These are phyloP conservation scores for Amaranthus cruentus DNA, from an alignment of 148 eudicot species.

Conservation along the genomic window DNA sequence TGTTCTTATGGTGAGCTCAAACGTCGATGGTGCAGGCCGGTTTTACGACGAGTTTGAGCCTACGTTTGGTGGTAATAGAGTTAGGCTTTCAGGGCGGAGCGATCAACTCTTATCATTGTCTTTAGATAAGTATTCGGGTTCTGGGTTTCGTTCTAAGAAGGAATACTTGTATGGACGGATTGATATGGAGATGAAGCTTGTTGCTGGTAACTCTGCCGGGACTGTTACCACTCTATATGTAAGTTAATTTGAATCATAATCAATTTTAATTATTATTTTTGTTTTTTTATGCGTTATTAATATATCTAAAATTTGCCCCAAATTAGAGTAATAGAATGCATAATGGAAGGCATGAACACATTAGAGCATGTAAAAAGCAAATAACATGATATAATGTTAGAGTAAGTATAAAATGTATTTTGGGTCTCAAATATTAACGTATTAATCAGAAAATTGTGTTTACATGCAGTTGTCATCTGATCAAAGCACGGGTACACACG, in stretches of 20 bases:
- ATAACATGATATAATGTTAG: too few species aligned
- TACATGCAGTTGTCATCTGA: conserved; percentile 44
- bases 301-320: too few species aligned
- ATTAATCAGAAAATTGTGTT: not conserved
- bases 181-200: conserved; percentile 45
- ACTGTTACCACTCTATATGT: conserved; percentile 48
- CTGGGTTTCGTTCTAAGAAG: conserved; percentile 38
- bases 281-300: too few species aligned
- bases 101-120: conserved; percentile 37
- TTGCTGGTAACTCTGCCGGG: conserved; percentile 48
- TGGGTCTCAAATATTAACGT: too few species aligned
- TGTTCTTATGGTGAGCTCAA: conserved; percentile 11
- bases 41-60: conserved; percentile 38
- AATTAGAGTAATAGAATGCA: too few species aligned
- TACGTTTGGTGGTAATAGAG: conserved; percentile 39
- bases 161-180: conserved; percentile 42
- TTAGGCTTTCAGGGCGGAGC: conserved; percentile 18
- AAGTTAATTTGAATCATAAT: not conserved
- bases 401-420: too few species aligned
- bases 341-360: too few species aligned
- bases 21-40: conserved; percentile 24
- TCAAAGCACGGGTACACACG: conserved; percentile 33
- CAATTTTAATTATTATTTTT: not conserved
- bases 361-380: too few species aligned
- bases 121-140: conserved; percentile 40